Conservation (phyloP, 2,329 filamentous ascomycete species). For the Fusarium tuaranense region DNA sequence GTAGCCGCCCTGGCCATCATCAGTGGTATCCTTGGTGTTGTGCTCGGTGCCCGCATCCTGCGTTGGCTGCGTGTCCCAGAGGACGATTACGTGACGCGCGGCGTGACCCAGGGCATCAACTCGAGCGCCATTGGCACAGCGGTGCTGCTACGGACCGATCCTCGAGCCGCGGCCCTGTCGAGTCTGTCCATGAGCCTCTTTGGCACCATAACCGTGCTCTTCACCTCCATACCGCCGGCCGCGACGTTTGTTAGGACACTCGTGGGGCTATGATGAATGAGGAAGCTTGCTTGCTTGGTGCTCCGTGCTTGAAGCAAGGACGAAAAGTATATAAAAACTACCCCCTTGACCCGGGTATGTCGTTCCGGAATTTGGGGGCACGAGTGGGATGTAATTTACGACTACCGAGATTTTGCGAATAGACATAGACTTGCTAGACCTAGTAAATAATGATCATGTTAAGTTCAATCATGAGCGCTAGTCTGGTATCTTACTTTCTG, state of each 20-base stretch:
- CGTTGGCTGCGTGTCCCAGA: slow-evolving; percentile 64
- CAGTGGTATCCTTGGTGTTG: slow-evolving; percentile 68
- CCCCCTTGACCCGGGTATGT: not conserved
- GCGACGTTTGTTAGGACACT: slow-evolving; percentile 60
- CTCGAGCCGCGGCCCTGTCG: slow-evolving; percentile 68
- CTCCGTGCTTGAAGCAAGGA: slow-evolving; percentile 2
- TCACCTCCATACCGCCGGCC: slow-evolving; percentile 68
- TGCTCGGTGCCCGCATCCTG: slow-evolving; percentile 65
- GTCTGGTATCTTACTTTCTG: not conserved
- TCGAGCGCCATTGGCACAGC: slow-evolving; percentile 71
- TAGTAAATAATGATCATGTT: not conserved
- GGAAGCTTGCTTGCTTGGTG: not conserved
- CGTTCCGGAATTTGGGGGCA: not conserved
- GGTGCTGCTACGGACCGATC: slow-evolving; percentile 66
- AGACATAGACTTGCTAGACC: slow-evolving; percentile 1
- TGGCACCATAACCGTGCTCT: slow-evolving; percentile 68
- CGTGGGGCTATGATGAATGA: slow-evolving; percentile 53
- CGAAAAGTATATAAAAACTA: not conserved
- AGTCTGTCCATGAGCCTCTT: slow-evolving; percentile 72
- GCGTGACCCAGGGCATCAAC: slow-evolving; percentile 71
- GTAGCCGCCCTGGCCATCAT: slow-evolving; percentile 69
- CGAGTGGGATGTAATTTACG: not conserved
- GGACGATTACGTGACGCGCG: slow-evolving; percentile 73
- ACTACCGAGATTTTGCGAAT: slow-evolving; percentile 4
- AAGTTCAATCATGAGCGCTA: not conserved